Evolutionary conservation across 805 yeast species (phyloP).

Genomic region (Cyberlindnera japonica): DNA sequence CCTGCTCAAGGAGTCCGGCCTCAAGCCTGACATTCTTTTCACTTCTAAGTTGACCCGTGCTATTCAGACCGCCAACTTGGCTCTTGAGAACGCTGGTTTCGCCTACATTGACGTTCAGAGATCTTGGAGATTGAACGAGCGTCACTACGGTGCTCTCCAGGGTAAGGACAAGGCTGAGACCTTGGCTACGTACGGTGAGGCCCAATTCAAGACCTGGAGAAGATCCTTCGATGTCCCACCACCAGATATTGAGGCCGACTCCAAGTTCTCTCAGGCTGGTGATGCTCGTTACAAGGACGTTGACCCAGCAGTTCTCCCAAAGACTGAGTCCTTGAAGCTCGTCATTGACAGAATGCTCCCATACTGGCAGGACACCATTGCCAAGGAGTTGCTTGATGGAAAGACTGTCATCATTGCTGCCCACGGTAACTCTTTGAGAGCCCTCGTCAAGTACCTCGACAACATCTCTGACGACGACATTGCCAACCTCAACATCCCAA

Average conservation of each 20-base stretch:
- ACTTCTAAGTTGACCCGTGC: slow-evolving; percentile 93
- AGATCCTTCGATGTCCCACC: slow-evolving; percentile 97
- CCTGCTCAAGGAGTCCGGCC: slow-evolving; percentile 79
- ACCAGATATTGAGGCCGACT: slow-evolving; percentile 74
- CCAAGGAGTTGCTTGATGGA: slow-evolving; percentile 77
- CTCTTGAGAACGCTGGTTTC: slow-evolving; percentile 84
- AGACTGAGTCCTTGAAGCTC: slow-evolving; percentile 89
- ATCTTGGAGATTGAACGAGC: slow-evolving; percentile 97
- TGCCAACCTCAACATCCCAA: slow-evolving; percentile 94
- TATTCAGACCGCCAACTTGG: slow-evolving; percentile 95
- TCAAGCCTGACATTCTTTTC: slow-evolving; percentile 82
- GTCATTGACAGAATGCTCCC: slow-evolving; percentile 96
- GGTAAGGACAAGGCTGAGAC: slow-evolving; percentile 98
- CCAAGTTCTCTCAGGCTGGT: slow-evolving; percentile 78
- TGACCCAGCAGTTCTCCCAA: slow-evolving; percentile 85
- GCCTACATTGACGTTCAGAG: slow-evolving; percentile 88
- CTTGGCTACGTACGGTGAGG: slow-evolving; percentile 81
- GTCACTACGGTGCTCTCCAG: slow-evolving; percentile 98
- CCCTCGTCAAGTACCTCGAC: slow-evolving; percentile 92
- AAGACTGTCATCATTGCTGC: slow-evolving; percentile 94
- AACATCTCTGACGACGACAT: slow-evolving; percentile 87
- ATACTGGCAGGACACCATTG: slow-evolving; percentile 91
- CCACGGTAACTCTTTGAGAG: slow-evolving; percentile 98
- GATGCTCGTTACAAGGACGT: slow-evolving; percentile 83
- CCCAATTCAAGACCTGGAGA: slow-evolving; percentile 95